A percentile compares a stretch with the other conserved stretches of the same genome.
Evolutionary conservation across 176 grass and related monocot species (phyloP).

Genomic region (Juncus inflexus): DNA sequence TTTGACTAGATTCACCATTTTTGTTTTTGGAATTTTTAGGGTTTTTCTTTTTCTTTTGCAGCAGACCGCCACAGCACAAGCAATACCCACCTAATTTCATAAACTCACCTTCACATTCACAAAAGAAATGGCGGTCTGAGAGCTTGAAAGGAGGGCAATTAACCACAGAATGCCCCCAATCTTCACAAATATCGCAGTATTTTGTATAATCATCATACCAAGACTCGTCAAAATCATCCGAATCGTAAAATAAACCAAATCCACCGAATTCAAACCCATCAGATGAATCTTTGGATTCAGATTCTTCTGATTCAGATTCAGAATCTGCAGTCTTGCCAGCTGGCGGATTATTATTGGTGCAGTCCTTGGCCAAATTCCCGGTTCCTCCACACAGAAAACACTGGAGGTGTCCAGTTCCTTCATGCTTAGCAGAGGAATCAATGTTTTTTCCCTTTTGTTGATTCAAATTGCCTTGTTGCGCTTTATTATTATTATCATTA

Average conservation of each 20-base stretch:
- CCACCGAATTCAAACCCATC: background rate
- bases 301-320: no score
- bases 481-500: no score
- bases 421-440: background rate
- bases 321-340: no score
- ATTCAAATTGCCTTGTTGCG: no score
- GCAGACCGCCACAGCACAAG: background rate
- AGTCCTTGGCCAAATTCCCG: conserved; percentile 70
- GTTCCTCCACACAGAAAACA: conserved; percentile 68
- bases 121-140: background rate
- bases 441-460: no score
- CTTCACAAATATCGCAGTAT: background rate
- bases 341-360: conserved; percentile 26
- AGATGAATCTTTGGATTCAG: background rate
- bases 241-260: no score
- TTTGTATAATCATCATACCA: conserved; percentile 9
- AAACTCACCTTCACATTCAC: conserved; percentile 6
- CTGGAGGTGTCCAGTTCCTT: conserved; percentile 28
- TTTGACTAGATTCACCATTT: background rate
- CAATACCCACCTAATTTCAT: conserved; percentile 7
- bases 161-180: conserved; percentile 12
- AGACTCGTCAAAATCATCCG: background rate
- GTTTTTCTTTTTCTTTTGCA: background rate
- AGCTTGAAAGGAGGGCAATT: conserved; percentile 8
- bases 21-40: conserved; percentile 5